Base-by-base conservation (phyloP, 1,284 basidiomycete species). In the Ustilago loliicola region DNA sequence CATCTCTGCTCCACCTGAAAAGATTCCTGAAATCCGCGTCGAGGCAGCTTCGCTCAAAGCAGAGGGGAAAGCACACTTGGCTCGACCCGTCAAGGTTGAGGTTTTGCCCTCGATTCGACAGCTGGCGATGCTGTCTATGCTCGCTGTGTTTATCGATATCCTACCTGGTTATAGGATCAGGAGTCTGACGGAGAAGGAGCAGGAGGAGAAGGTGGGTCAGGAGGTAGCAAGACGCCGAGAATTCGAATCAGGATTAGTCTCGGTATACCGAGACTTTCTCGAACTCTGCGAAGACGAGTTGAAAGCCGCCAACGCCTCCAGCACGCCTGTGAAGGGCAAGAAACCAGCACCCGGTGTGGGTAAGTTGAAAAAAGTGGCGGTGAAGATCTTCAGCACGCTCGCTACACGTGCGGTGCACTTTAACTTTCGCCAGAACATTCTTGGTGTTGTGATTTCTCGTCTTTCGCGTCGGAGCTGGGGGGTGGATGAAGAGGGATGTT, bases 91-190 rank as follows among this genome's bases (percentile, higher is more conserved):
- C 32, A 75, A 72, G 55, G 27, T 81, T 5, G 56, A 53, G 9
- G 95, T 98, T 69, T 94, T 98, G 79, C 87, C 89, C 40, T 88
- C 93, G 29, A 93, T 99, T 77, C 91, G 96, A 63, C 94, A 93
- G 86, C 88, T 98, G 45, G 93, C 96, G 4, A 90, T 97, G 60
- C 88, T 98, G 38, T 97, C 95, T 17, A 92, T 98, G 84, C 89
- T 98, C 29, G 94, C 96, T 11, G 93, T 99, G 17, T 98, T 94
- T 90, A 94, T 94, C 83, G 97, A 99, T 86, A 91, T 99, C 72
- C 91, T 98, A 53, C 97, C 97, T 30, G 88, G 88, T 8, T 90
- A 90, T 79, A 87, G 89, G 34, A 98, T 99, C 85, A 93, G 97
- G 60, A 88, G 92, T 17, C 89, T 99, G 36, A 94, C 94, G 2